These are phyloP conservation scores for Panicum virgatum DNA, from an alignment of 202 grass and related monocot genomes.

Conservation along the genomic window DNA sequence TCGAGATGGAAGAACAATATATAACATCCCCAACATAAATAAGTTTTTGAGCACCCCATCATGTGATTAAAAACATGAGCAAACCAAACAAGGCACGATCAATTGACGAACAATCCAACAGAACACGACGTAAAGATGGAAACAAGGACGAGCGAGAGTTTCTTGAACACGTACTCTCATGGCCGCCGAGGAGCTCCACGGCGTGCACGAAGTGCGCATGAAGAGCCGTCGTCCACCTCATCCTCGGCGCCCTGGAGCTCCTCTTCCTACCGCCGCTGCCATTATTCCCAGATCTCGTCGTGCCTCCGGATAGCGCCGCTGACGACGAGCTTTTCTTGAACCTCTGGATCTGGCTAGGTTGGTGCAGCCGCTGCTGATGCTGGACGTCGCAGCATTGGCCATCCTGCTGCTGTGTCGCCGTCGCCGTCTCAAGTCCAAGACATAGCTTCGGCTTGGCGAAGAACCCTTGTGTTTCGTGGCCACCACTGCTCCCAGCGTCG, in stretches of 20 bases:
- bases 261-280: slow-evolving; percentile 40
- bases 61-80: not conserved
- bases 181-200: slow-evolving; percentile 92
- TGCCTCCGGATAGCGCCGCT: not conserved
- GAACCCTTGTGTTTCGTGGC: slow-evolving; percentile 29
- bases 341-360: slow-evolving; percentile 59
- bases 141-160: not conserved
- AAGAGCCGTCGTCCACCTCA: slow-evolving; percentile 94
- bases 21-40: not conserved
- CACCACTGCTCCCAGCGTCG: slow-evolving; percentile 18
- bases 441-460: slow-evolving; percentile 42
- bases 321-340: slow-evolving; percentile 59
- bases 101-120: not conserved
- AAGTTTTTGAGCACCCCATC: not conserved
- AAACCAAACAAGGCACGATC: not conserved
- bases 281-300: slow-evolving; percentile 29
- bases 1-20: not conserved
- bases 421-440: slow-evolving; percentile 41
- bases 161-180: slow-evolving; percentile 79
- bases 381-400: slow-evolving; percentile 16
- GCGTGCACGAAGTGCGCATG: slow-evolving; percentile 95
- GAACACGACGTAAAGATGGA: not conserved
- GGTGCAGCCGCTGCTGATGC: slow-evolving; percentile 35
- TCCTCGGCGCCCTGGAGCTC: slow-evolving; percentile 80
- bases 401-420: not conserved